phyloP scores from a whole-genome alignment of 1,284 basidiomycete species.

The Pascua sp. region DNA sequence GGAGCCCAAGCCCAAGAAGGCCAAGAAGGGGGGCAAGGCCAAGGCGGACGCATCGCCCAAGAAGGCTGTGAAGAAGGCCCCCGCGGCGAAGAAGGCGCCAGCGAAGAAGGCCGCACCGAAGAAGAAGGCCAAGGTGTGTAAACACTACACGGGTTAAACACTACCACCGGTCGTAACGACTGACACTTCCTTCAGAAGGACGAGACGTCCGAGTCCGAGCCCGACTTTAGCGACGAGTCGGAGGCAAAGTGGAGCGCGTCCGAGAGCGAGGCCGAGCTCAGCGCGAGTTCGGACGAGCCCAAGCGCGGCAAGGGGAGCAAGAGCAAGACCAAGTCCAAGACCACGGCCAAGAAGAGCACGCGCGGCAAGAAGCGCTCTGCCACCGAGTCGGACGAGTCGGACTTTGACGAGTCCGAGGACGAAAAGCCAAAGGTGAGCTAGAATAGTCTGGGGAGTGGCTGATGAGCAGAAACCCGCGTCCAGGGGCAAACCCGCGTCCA shows the following conservation, averaged over 20 bases:
- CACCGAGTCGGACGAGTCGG: not conserved
- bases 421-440: conserved; percentile 1
- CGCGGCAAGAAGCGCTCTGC: not conserved
- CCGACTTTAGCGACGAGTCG: conserved; percentile 8
- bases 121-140: not conserved
- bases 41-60: conserved; percentile 18
- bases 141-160: not conserved
- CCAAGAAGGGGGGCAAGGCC: conserved; percentile 22
- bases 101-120: conserved; percentile 3
- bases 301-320: conserved; percentile 2
- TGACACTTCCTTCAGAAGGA: too few species aligned
- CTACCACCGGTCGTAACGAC: too few species aligned
- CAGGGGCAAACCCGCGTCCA: not conserved
- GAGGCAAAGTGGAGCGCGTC: conserved; percentile 3
- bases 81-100: conserved; percentile 1
- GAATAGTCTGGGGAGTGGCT: not conserved
- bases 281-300: conserved; percentile 8
- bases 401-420: not conserved
- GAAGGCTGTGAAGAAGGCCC: conserved; percentile 8
- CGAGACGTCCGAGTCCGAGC: conserved; percentile 1
- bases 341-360: not conserved
- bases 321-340: not conserved
- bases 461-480: conserved; percentile 2
- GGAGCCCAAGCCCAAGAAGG: not conserved
- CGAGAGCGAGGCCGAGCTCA: not conserved